Percentiles rank a stretch among this genome's conserved stretches.
Evolutionary conservation across 805 yeast species (phyloP).

Genomic region (Cyberlindnera mrakii): DNA sequence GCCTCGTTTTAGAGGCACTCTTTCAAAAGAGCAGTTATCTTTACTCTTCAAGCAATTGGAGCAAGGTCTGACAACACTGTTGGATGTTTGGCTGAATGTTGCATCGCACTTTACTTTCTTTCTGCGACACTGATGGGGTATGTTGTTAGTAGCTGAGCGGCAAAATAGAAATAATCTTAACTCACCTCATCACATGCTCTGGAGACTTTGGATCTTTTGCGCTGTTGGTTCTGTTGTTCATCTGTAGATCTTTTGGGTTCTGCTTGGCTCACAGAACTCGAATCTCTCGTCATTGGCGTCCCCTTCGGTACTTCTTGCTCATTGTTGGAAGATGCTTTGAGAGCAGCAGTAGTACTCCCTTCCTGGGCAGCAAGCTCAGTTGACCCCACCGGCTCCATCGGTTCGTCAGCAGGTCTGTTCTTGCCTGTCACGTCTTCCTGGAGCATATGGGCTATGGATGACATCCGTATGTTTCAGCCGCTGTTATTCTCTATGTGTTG

Average conservation of each 20-base stretch:
- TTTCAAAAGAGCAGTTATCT: slow-evolving; percentile 60
- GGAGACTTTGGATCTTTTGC: slow-evolving; percentile 67
- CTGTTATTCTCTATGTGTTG: neutral
- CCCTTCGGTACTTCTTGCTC: neutral
- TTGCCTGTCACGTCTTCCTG: neutral
- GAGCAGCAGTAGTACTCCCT: neutral
- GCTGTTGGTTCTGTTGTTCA: slow-evolving; percentile 16
- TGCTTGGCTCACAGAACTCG: neutral
- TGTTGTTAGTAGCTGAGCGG: slow-evolving; percentile 1
- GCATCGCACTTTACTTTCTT: slow-evolving; percentile 73
- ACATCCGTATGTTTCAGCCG: slow-evolving; percentile 3
- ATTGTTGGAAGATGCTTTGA: neutral
- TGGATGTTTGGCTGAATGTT: slow-evolving; percentile 37
- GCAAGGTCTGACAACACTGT: slow-evolving; percentile 47
- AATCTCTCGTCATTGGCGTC: neutral
- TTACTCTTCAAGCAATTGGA: slow-evolving; percentile 55
- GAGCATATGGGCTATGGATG: slow-evolving; percentile 7
- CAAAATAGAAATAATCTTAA: neutral
- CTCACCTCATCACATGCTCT: slow-evolving; percentile 65
- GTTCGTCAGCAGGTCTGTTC: too few relatives aligned
- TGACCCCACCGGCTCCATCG: too few relatives aligned
- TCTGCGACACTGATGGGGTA: slow-evolving; percentile 42
- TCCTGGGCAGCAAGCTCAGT: neutral
- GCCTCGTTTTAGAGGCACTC: slow-evolving; percentile 73
- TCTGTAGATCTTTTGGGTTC: slow-evolving; percentile 2